Percentiles rank a stretch among this genome's conserved stretches.
phyloP scores from a whole-genome alignment of 257 asterid species.

The Primulina huaijiensis region DNA sequence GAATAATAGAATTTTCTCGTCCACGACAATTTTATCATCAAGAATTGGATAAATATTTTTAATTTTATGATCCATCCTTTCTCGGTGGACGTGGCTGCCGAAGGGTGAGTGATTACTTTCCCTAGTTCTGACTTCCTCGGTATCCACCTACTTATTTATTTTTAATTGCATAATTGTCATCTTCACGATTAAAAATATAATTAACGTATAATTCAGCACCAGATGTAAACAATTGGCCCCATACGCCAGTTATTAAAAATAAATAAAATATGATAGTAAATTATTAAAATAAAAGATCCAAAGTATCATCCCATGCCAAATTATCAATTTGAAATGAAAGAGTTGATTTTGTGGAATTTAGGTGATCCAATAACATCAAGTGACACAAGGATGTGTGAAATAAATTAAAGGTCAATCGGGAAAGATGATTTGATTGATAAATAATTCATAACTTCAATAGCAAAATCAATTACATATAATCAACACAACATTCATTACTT shows the following conservation, averaged over 20 bases:
- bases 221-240: neutral
- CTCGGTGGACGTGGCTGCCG: neutral
- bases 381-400: neutral
- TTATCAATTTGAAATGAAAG: too few species aligned
- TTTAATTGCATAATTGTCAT: neutral
- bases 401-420: neutral
- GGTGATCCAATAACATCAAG: neutral
- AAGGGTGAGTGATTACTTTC: neutral
- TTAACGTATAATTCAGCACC: too few species aligned
- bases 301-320: too few species aligned
- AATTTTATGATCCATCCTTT: too few species aligned
- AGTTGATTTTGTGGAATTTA: too few species aligned
- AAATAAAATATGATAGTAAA: too few species aligned
- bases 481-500: slow-evolving; percentile 23
- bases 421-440: slow-evolving; percentile 1
- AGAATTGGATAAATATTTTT: too few species aligned
- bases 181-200: too few species aligned
- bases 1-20: neutral
- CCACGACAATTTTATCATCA: neutral
- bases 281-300: neutral
- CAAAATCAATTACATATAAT: slow-evolving; percentile 16
- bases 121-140: neutral
- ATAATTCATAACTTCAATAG: slow-evolving; percentile 21
- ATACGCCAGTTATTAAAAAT: neutral
- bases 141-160: neutral